Percentiles rank a stretch among this genome's conserved stretches.
phyloP scores from a whole-genome alignment of 768 basidiomycete species.

The Russula sp. region DNA sequence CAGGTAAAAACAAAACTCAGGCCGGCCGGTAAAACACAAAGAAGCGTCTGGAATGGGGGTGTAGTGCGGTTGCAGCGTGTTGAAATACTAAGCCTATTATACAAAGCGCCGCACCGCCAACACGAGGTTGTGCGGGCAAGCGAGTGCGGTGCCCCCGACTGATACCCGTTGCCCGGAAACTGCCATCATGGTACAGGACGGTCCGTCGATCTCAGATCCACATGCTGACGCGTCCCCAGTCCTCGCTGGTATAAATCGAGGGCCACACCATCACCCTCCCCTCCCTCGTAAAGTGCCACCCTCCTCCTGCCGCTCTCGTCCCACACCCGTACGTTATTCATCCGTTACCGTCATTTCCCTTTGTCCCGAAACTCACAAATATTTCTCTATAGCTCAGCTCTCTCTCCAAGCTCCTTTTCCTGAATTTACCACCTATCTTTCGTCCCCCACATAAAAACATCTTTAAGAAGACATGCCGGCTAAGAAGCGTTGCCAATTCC shows the following conservation, averaged over 20 bases:
- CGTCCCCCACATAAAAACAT: too few relatives aligned
- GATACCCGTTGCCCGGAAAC: conserved; percentile 6
- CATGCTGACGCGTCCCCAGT: conserved; percentile 32
- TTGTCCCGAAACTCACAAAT: neutral
- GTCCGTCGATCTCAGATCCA: conserved; percentile 30
- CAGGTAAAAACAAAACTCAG: neutral
- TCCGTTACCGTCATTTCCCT: too few relatives aligned
- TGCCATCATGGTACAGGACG: conserved; percentile 1
- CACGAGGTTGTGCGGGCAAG: conserved; percentile 10
- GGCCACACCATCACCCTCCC: neutral
- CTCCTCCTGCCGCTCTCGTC: neutral
- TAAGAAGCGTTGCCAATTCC: conserved; percentile 86
- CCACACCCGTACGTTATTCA: conserved; percentile 1
- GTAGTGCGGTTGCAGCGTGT: conserved; percentile 12
- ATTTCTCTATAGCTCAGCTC: neutral
- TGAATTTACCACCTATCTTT: neutral
- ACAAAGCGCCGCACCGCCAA: conserved; percentile 10
- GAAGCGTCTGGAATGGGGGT: neutral
- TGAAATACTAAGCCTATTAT: neutral
- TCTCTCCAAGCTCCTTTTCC: neutral
- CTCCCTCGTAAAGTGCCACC: too few relatives aligned
- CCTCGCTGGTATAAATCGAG: conserved; percentile 28
- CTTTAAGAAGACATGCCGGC: conserved; percentile 65
- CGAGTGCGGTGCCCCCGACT: neutral
- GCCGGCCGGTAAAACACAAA: neutral